Conservation (phyloP, 148 eudicot genomes). For the Dianthus caryophyllus region DNA sequence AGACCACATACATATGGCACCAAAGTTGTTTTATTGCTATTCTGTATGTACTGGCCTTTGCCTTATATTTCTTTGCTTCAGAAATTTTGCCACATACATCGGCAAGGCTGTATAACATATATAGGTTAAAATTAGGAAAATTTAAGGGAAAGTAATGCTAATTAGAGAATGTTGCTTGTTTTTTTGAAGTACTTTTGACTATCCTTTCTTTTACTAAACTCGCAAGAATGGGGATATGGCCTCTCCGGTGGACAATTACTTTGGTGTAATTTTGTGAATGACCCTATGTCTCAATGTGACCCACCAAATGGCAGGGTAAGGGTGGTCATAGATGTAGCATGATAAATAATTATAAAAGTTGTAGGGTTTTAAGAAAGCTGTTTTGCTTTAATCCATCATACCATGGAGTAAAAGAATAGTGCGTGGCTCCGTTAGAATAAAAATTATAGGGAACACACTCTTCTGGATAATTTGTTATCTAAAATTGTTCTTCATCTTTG, state of each 20-base stretch:
- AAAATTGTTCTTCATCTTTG: background rate
- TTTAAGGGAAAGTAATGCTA: background rate
- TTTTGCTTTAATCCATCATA: no score
- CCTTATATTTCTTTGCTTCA: background rate
- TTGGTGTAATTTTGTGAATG: no score
- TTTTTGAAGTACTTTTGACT: background rate
- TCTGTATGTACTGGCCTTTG: background rate
- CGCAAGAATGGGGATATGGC: background rate
- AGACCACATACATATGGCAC: background rate
- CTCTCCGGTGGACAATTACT: no score
- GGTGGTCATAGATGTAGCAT: no score
- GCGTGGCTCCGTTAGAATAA: no score
- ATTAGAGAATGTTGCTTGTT: no score
- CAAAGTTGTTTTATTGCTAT: background rate
- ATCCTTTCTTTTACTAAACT: background rate
- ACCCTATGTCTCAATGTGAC: no score
- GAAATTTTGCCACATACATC: background rate
- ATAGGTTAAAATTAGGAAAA: background rate
- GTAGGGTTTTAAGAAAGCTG: no score
- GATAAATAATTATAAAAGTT: no score
- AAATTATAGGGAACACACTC: background rate
- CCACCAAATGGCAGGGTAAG: no score
- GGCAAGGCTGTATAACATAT: background rate
- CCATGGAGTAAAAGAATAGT: no score
- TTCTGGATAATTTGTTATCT: background rate